Base-by-base conservation (phyloP, 2,329 filamentous ascomycete species). In the Cladobotryum mycophilum region DNA sequence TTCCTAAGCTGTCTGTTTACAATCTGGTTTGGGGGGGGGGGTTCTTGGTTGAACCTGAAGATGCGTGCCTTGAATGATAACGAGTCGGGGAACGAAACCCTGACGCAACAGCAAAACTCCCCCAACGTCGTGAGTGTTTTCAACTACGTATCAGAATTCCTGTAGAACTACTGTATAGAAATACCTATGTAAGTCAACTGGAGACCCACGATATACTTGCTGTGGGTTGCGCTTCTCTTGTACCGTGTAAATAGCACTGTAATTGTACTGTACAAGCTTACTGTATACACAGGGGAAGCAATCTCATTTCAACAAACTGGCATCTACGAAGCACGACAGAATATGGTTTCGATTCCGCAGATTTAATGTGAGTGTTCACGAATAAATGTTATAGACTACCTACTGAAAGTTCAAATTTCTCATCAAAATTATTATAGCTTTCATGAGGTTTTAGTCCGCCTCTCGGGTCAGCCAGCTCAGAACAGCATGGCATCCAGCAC, bases 1-100 rank as follows among this genome's bases (percentile, higher is more conserved):
- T 56, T 61, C 58, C 53, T 61, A 55, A 38, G 36, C 36, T 38
- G 36, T 7, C 36, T 12, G 36, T 38, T n/a, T 38, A n/a, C 17
- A 38, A 38, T 38, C 17, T 38, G 2, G 5, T 38, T 38, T 38
- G 6, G n/a, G 4, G 6, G 3, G 13, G 6, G n/a, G 4, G 6
- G 3, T 42, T 14, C 40, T 4, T 42, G 15, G 40, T 42, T 13
- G 13, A 20, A 14, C 17, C 2, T 30, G 25, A 30, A 30, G 3
- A 20, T 20, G 20, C 3, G 8, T 30, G 25, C 8, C 25, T 30
- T 30, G 25, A 30, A 30, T 30, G 5, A 30, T 30, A 6, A 30
- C 9, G 9, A 30, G 25, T 30, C 9, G 6, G 8, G 2, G 2
- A 7, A 30, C 7, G 22, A 4, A 25, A 7, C 22, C 22, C 4